Evolutionary conservation across 176 grass and related monocot species (phyloP).

Genomic region (Thinopyrum elongatum): DNA sequence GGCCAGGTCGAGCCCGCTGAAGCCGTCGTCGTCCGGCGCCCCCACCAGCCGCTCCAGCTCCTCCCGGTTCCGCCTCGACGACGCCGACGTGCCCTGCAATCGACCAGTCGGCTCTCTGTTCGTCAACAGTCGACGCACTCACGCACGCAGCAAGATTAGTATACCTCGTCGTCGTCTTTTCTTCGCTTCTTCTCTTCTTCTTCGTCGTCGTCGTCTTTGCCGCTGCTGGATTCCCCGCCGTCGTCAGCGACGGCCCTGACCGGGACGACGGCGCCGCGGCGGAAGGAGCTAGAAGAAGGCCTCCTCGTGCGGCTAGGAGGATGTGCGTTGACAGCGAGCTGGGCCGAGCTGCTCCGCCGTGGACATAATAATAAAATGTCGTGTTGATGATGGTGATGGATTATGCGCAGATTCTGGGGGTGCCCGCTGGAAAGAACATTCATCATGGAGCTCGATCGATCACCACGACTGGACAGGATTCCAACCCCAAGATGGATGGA

Average conservation of each 20-base stretch:
- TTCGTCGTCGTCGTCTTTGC: slow-evolving; percentile 32
- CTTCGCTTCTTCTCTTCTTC: not conserved
- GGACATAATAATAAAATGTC: not conserved
- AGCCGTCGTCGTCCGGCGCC: slow-evolving; percentile 41
- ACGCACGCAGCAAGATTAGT: not conserved
- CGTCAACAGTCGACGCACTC: too few relatives aligned
- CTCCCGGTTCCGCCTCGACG: slow-evolving; percentile 22
- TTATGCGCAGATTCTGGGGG: slow-evolving; percentile 15
- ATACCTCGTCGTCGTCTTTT: slow-evolving; percentile 37
- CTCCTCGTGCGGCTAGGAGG: not conserved
- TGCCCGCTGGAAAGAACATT: slow-evolving; percentile 42
- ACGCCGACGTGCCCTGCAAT: not conserved
- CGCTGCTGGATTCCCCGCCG: slow-evolving; percentile 27
- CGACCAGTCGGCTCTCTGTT: too few relatives aligned
- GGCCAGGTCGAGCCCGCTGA: slow-evolving; percentile 77
- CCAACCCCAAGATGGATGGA: not conserved
- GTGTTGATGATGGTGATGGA: not conserved
- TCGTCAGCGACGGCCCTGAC: slow-evolving; percentile 35
- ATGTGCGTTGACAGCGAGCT: not conserved
- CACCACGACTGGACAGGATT: not conserved
- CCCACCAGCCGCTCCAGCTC: slow-evolving; percentile 76
- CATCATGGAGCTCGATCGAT: slow-evolving; percentile 28
- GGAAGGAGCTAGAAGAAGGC: not conserved
- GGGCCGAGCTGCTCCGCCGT: slow-evolving; percentile 19
- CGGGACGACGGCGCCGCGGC: not conserved